Conservation (phyloP, 148 eudicot genomes). For the Cornus kousa region DNA sequence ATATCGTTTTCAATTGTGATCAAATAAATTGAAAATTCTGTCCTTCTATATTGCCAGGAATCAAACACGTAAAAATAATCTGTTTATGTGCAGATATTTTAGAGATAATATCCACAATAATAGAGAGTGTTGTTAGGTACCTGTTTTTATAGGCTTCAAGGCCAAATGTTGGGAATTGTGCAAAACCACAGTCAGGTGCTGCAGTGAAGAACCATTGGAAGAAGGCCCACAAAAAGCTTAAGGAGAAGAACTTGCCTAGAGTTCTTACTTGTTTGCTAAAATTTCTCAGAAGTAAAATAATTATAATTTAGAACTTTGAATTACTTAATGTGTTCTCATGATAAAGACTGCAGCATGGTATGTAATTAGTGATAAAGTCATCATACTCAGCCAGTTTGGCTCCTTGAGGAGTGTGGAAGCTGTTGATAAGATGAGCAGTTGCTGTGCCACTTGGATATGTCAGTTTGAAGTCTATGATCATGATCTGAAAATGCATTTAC, state of each 20-base stretch:
- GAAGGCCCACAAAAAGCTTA: constrained; percentile 76
- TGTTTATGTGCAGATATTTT: too few relatives aligned
- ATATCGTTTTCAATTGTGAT: too few relatives aligned
- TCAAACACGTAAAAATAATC: too few relatives aligned
- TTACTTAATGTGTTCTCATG: too few relatives aligned
- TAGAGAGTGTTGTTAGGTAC: background rate
- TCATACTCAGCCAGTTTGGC: constrained; percentile 31
- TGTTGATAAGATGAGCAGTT: constrained; percentile 38
- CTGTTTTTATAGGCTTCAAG: constrained; percentile 25
- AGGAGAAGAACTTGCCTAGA: constrained; percentile 54
- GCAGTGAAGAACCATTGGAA: constrained; percentile 50
- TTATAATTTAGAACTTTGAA: too few relatives aligned
- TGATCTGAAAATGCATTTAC: constrained; percentile 12
- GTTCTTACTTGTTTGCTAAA: constrained; percentile 52
- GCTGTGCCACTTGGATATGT: constrained; percentile 43
- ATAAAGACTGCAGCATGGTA: too few relatives aligned
- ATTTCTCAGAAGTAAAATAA: too few relatives aligned
- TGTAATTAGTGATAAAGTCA: too few relatives aligned
- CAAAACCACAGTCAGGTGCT: constrained; percentile 26
- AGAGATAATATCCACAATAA: too few relatives aligned
- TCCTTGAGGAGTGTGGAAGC: constrained; percentile 9
- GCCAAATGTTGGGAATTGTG: constrained; percentile 35
- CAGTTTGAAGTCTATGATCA: constrained; percentile 7
- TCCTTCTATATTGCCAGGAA: too few relatives aligned
- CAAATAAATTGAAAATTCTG: too few relatives aligned